Percentiles rank a stretch among this genome's conserved stretches.
Evolutionary conservation across 306 rosid species (phyloP).

Genomic region (Astragalus membranaceus): DNA sequence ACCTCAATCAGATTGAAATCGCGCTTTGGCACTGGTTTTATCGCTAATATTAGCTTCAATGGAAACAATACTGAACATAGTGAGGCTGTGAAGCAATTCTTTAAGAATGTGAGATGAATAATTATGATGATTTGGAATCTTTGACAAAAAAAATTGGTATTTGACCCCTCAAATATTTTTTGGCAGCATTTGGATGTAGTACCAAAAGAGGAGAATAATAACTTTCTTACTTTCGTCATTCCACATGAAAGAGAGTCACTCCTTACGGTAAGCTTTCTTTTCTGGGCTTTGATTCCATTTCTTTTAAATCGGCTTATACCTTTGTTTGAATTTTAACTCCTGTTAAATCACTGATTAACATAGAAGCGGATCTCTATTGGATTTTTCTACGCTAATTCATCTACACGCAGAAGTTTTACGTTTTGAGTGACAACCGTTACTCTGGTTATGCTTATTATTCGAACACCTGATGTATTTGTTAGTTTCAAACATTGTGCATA

Average conservation of each 20-base stretch:
- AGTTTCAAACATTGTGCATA: neutral
- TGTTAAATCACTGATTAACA: too few relatives aligned
- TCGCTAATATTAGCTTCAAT: slow-evolving; percentile 54
- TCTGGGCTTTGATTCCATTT: neutral
- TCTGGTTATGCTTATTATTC: too few relatives aligned
- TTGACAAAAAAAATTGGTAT: neutral
- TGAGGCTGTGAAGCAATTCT: slow-evolving; percentile 69
- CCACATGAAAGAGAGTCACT: slow-evolving; percentile 71
- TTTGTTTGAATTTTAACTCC: neutral
- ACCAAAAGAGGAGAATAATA: slow-evolving; percentile 70
- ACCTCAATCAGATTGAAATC: slow-evolving; percentile 82
- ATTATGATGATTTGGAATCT: neutral
- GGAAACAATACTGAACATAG: slow-evolving; percentile 32
- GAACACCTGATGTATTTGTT: neutral
- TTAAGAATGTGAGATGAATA: slow-evolving; percentile 52
- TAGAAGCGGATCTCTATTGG: too few relatives aligned
- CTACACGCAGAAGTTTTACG: too few relatives aligned
- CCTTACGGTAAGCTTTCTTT: slow-evolving; percentile 38
- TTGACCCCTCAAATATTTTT: slow-evolving; percentile 29
- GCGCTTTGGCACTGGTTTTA: slow-evolving; percentile 74
- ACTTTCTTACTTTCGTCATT: slow-evolving; percentile 60
- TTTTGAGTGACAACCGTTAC: too few relatives aligned
- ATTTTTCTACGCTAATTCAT: too few relatives aligned
- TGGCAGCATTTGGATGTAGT: slow-evolving; percentile 61
- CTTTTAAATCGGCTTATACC: neutral